Conservation (phyloP, 768 basidiomycete genomes). For the Leccinellum rugosiceps region DNA sequence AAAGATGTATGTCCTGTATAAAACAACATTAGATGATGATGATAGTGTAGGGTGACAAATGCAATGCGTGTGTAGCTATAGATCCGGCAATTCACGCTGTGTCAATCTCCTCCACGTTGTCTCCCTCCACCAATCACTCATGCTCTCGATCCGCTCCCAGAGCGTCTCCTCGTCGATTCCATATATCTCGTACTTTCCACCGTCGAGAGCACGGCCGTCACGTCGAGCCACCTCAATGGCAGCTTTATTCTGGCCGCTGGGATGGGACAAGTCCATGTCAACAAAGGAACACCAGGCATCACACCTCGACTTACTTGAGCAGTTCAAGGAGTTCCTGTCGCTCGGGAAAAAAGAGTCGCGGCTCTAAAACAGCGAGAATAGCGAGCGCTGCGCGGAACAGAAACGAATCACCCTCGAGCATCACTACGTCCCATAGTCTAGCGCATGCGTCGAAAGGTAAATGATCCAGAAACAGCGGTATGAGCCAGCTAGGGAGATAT, state of each 20-base stretch:
- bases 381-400: constrained; percentile 82
- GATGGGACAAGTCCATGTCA: constrained; percentile 3
- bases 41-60: constrained; percentile 22
- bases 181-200: constrained; percentile 83
- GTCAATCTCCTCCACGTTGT: constrained; percentile 84
- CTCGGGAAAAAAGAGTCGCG: constrained; percentile 87
- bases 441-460: constrained; percentile 91
- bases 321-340: constrained; percentile 72
- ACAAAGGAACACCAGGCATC: constrained; percentile 3
- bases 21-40: constrained; percentile 51
- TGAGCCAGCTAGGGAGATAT: constrained; percentile 82
- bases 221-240: constrained; percentile 78
- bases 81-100: constrained; percentile 82
- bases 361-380: constrained; percentile 77
- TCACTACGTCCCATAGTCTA: constrained; percentile 81
- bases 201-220: constrained; percentile 58
- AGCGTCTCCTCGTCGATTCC: constrained; percentile 81
- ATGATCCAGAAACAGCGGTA: constrained; percentile 79
- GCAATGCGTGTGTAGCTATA: constrained; percentile 22
- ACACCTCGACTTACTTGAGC: constrained; percentile 51
- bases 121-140: constrained; percentile 93
- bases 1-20: constrained; percentile 83
- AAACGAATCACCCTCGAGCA: constrained; percentile 90
- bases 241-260: constrained; percentile 78
- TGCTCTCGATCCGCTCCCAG: constrained; percentile 77